Evolutionary conservation across 2,329 filamentous ascomycete species (phyloP), one percentile per base, ranked within the genome.

Genomic region (Clonostachys rosea): DNA sequence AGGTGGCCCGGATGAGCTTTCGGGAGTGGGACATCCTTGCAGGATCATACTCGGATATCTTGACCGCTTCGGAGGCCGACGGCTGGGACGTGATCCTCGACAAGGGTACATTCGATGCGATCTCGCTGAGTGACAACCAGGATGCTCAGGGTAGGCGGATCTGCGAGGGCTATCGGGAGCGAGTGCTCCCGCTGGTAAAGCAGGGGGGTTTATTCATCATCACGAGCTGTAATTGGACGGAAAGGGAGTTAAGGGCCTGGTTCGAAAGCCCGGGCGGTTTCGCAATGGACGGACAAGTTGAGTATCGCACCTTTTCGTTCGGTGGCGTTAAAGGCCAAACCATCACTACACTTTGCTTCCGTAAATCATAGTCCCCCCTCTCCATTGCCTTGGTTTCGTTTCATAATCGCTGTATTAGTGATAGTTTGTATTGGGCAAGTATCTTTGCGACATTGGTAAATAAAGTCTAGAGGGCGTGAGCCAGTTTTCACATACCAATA

Each of bases 151-250:
- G 78, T 1, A 70, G 79, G 36, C 78, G 86, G 46, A 74, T 87
- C 12, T 87, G 83, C 61, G 89, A 95, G 63, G 76, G 77, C 5
- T 99, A 99, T 69, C 78, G 81, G 43, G 75, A 77, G 42, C 80
- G 82, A 45, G 84, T 92, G 34, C 71, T 84, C 51, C 69, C 67
- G 30, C 74, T 97, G 52, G 77, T 97, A 45, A 83, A 81, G 56
- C 70, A 68, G 1, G 86, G 84, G 2, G 89, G 89, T 0, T 73
- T 89, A 20, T 79, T 97, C 56, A 67, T 96, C 50, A 81, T 99
- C 46, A 97, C 94, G 47, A 96, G 91, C 66, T 99, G 94, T 65
- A 99, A 99, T 69, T 99, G 94, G 94, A 97, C 92, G 2, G 91
- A 94, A 70, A 79, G 83, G 39, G 94, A 99, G 72, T 68, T 99